Percentiles rank a stretch among this genome's conserved stretches.
Conservation (phyloP, 2,329 filamentous ascomycete species). For the Madurella fahalii region DNA sequence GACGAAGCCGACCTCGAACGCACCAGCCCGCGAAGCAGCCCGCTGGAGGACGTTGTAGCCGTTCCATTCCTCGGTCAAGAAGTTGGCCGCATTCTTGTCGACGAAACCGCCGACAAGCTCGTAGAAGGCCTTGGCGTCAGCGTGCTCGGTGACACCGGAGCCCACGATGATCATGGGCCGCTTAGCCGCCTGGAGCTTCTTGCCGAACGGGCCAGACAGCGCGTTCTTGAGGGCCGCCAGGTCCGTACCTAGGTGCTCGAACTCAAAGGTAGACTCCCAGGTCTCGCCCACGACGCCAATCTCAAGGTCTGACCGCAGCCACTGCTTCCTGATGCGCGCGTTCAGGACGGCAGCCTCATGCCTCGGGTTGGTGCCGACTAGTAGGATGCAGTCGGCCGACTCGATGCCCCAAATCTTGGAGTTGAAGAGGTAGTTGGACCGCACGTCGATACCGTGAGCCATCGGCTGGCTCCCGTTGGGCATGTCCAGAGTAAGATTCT, state of each 20-base stretch:
- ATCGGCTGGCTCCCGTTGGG: conserved; percentile 77
- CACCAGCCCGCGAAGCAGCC: conserved; percentile 84
- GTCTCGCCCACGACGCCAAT: conserved; percentile 86
- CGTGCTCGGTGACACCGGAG: conserved; percentile 85
- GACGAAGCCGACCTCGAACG: conserved; percentile 93
- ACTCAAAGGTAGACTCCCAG: conserved; percentile 93
- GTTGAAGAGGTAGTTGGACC: conserved; percentile 96
- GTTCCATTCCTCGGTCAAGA: conserved; percentile 88
- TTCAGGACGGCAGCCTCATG: conserved; percentile 95
- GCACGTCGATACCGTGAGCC: conserved; percentile 88
- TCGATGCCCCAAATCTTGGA: conserved; percentile 91
- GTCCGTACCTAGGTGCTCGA: conserved; percentile 81
- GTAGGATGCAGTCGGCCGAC: conserved; percentile 85
- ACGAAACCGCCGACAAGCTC: conserved; percentile 87
- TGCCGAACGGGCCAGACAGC: conserved; percentile 81
- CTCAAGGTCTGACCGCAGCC: conserved; percentile 90
- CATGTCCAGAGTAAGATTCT: conserved; percentile 91
- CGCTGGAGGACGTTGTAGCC: conserved; percentile 96
- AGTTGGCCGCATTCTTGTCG: conserved; percentile 87
- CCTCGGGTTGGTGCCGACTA: conserved; percentile 91
- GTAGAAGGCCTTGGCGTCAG: conserved; percentile 87
- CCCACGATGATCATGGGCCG: conserved; percentile 96
- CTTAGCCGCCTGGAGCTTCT: conserved; percentile 84
- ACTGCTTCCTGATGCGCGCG: conserved; percentile 95
- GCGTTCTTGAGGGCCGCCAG: conserved; percentile 77